Evolutionary conservation across 305 asterid species (phyloP).

Genomic region (Andrographis paniculata): DNA sequence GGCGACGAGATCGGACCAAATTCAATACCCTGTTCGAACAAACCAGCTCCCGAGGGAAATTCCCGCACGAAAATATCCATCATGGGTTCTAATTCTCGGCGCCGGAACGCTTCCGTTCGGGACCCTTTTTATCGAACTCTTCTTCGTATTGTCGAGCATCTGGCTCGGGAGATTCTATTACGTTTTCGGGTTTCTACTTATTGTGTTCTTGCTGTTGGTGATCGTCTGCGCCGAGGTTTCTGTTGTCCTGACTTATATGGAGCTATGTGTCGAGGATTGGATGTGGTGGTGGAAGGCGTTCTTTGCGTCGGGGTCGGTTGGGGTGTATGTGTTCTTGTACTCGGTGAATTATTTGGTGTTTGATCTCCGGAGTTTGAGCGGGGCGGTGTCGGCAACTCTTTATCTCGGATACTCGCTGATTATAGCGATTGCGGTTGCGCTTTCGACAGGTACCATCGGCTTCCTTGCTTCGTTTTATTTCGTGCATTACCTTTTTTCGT

Average conservation of each 20-base stretch:
- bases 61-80: constrained; percentile 39
- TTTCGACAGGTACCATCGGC: constrained; percentile 46
- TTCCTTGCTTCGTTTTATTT: constrained; percentile 41
- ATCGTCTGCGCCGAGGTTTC: constrained; percentile 53
- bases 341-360: constrained; percentile 42
- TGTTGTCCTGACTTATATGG: constrained; percentile 50
- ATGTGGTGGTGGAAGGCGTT: constrained; percentile 75
- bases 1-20: constrained; percentile 35
- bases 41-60: constrained; percentile 54
- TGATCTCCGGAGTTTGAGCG: constrained; percentile 52
- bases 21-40: constrained; percentile 43
- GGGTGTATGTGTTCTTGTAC: constrained; percentile 38
- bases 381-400: constrained; percentile 45
- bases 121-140: constrained; percentile 48
- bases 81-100: constrained; percentile 53
- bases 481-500: constrained; percentile 45
- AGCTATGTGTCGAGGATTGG: constrained; percentile 59
- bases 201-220: constrained; percentile 35
- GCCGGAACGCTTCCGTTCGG: constrained; percentile 62
- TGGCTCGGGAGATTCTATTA: constrained; percentile 56
- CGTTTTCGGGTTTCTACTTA: constrained; percentile 45
- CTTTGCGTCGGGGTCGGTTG: constrained; percentile 51
- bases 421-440: constrained; percentile 40
- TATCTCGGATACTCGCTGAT: constrained; percentile 49
- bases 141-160: constrained; percentile 52